Base-by-base conservation (phyloP, 208 protist species). In the Trypanosoma melophagium region DNA sequence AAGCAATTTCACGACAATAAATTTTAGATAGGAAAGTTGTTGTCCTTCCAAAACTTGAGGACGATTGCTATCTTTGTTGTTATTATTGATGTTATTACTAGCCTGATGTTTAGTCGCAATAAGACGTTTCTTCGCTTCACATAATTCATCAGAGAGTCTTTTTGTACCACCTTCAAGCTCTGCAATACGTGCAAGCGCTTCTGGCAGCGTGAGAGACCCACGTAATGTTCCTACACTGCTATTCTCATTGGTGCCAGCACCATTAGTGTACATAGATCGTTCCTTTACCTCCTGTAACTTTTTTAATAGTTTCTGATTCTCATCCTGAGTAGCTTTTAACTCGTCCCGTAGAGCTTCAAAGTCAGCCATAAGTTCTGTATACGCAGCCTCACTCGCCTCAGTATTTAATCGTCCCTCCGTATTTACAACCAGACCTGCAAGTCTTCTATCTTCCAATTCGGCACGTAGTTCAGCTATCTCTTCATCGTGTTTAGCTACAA, bases 1-100 rank as follows among this genome's bases (percentile, higher is more conserved):
- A 14, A 97, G 75, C 0, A 94, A 60, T 50, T 85, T 83, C 28
- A 94, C 74, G 38, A 97, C 66, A 31, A 94, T 75, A 40, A 82
- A 86, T 21, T 65, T 68, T 8, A 95, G 44, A 66, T 97, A 97
- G 22, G 66, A 61, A 12, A 83, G 53, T 55, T 93, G 88, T 41
- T 95, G 81, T 24, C 58, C 66, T 9, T 84, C 74, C 13, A 94
- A 60, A 3, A 71, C 72, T 3, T 77, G 72, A 2, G 59, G 31
- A 10, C 21, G 2, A 35, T 31, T 44, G 17, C 25, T 7, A n/a
- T 62, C 62, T 59, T 71, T 65, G 5, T 35, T 35, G 28, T 35
- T 35, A 5, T 35, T 35, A 35, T 35, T 35, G 3, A 35, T 35
- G 28, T 5, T 35, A 35, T 35, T 44, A 54, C 40, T 58, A 10